A percentile compares a stretch with the other conserved stretches of the same genome.
Conservation (phyloP, 495 filamentous ascomycete species). For the Penicillium atrosanguineum region DNA sequence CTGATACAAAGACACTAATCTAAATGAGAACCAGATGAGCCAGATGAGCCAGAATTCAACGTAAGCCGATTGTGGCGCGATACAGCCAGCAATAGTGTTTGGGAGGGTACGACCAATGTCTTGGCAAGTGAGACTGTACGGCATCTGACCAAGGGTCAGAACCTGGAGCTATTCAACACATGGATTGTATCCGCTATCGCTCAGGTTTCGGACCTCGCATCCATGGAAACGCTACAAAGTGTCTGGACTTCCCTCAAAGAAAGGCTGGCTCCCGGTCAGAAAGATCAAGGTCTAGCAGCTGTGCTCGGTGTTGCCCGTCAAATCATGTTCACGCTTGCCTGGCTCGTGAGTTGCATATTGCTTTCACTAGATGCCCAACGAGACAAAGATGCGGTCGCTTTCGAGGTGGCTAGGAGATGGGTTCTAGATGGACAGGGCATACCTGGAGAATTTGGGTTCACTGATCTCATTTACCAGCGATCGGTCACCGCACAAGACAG, state of each 20-base stretch:
- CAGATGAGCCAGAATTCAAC: conserved; percentile 51
- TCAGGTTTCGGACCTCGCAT: conserved; percentile 5
- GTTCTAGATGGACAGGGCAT: conserved; percentile 29
- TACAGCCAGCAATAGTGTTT: conserved; percentile 61
- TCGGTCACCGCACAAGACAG: not conserved
- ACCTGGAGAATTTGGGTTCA: conserved; percentile 33
- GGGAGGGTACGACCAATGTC: conserved; percentile 74
- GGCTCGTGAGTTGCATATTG: conserved; percentile 30
- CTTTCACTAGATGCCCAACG: conserved; percentile 32
- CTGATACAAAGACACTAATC: not conserved
- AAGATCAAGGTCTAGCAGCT: not conserved
- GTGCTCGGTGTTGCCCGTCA: conserved; percentile 26
- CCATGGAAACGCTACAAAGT: conserved; percentile 9
- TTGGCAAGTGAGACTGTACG: conserved; percentile 58
- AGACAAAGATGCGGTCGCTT: conserved; percentile 29
- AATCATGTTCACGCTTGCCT: conserved; percentile 33
- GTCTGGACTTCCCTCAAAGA: conserved; percentile 11
- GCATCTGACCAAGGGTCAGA: conserved; percentile 44
- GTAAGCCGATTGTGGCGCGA: conserved; percentile 62
- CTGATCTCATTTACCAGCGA: conserved; percentile 24
- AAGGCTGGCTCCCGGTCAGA: conserved; percentile 3
- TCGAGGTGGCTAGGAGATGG: conserved; percentile 34
- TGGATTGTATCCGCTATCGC: conserved; percentile 35
- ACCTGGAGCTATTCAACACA: conserved; percentile 32
- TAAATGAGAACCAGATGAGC: conserved; percentile 16